Base-by-base conservation (phyloP, 225 moss, liverwort and hornwort genomes). In the Rhytidiadelphus loreus region DNA sequence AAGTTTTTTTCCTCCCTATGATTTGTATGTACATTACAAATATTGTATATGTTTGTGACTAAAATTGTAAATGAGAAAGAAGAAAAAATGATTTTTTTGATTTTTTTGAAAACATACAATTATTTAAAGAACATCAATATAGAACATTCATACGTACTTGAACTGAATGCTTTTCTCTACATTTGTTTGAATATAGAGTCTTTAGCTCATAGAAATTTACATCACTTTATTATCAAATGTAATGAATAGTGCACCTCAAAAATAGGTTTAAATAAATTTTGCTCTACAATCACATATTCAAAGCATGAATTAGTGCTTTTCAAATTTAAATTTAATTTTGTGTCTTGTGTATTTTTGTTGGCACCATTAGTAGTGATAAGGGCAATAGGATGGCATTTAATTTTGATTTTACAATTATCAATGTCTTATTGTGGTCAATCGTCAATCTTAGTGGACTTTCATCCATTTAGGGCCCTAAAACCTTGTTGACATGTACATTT, bases 371-470 rank as follows among this genome's bases (percentile, higher is more conserved):
- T 24, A 16, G 15, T 39, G 0, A 39, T 8, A 39, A 39, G 0
- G 39, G 8, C 7, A 43, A 26, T 26, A 43, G 26, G 8, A 15
- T 71, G 26, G 9, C 25, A 71, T 41, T 43, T 43, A 9, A 26
- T 29, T 29, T 28, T 44, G 3, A 9, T 71, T 43, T 44, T 44
- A 43, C 4, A 44, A 44, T 71, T 71, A 28, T 17, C 16, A 72
- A 7, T 72, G 17, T 44, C 16, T 72, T 29, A 6, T 28, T 44
- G 28, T 16, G 6, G 9, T 43, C 1, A 71, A 1, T 0, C 0
- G 2, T 43, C 15, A 71, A 71, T 2, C 4, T 41, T 3, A 9
- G 0, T 0, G 2, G 8, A 0, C 3, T 41, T 70, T 70, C 25
- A 1, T 43, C 2, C 9, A 16, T 71, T 26, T 26, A 6, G 5